Percentiles rank a stretch among this genome's conserved stretches.
phyloP scores from a whole-genome alignment of 306 rosid genomes.

The Pyrus betulifolia region DNA sequence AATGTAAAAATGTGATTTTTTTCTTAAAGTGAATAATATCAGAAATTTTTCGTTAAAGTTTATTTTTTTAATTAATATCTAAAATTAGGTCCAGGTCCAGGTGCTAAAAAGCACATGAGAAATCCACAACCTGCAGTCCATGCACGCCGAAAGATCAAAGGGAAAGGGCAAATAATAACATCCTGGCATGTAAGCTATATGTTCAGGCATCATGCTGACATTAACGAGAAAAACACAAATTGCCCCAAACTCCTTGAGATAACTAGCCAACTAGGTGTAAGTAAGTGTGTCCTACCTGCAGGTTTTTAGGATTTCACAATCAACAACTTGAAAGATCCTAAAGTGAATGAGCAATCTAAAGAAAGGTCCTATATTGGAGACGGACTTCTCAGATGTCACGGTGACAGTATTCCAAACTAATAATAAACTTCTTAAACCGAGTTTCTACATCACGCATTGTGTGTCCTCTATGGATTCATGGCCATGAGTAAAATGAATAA shows the following conservation, averaged over 20 bases:
- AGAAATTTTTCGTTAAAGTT: no score
- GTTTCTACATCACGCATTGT: not conserved
- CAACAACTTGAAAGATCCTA: not conserved
- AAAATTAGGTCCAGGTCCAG: not conserved
- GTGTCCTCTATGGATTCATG: not conserved
- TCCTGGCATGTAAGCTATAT: constrained; percentile 5
- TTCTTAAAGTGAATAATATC: accelerated
- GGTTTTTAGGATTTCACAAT: not conserved
- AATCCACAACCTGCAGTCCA: not conserved
- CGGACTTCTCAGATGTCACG: accelerated
- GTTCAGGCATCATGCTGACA: constrained; percentile 3
- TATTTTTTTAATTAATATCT: no score
- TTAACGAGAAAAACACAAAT: not conserved
- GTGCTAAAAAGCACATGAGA: not conserved
- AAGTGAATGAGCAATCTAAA: not conserved
- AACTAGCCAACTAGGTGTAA: not conserved
- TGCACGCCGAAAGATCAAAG: not conserved
- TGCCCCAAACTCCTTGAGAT: not conserved
- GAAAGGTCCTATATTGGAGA: not conserved
- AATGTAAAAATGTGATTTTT: no score
- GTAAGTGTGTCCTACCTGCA: constrained; percentile 2
- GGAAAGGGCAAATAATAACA: not conserved
- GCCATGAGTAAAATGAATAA: not conserved
- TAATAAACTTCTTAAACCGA: not conserved
- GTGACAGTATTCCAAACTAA: not conserved